These are phyloP conservation scores for Thielaviopsis punctulata DNA, from an alignment of 2,329 filamentous ascomycete genomes.

Conservation along the genomic window DNA sequence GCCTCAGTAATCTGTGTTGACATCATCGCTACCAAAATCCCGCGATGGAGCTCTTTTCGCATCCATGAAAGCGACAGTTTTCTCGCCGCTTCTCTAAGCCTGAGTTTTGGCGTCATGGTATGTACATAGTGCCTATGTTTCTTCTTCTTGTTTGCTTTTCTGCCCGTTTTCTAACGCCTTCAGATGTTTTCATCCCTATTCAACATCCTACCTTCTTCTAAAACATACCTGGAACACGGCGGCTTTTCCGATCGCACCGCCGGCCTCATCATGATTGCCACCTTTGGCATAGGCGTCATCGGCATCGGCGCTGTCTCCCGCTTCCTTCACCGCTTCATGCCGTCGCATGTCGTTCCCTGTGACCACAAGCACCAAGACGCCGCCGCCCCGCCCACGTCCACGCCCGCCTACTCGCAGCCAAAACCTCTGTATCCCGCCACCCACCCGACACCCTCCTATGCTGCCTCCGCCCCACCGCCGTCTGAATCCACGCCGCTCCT, in stretches of 20 bases:
- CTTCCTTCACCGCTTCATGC: slow-evolving; percentile 54
- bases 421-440: neutral
- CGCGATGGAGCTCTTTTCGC: slow-evolving; percentile 58
- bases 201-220: slow-evolving; percentile 81
- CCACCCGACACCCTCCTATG: slow-evolving; percentile 7
- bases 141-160: neutral
- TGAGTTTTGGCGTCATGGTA: slow-evolving; percentile 96
- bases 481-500: slow-evolving; percentile 1
- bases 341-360: slow-evolving; percentile 66
- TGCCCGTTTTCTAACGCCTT: slow-evolving; percentile 7
- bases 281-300: slow-evolving; percentile 54
- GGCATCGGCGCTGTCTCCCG: slow-evolving; percentile 61
- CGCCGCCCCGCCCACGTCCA: slow-evolving; percentile 1
- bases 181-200: slow-evolving; percentile 85
- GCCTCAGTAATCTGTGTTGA: slow-evolving; percentile 81
- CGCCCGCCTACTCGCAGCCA: neutral
- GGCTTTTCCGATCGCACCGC: slow-evolving; percentile 50
- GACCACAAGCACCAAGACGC: slow-evolving; percentile 52
- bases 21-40: slow-evolving; percentile 52
- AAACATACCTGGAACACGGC: slow-evolving; percentile 54
- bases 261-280: slow-evolving; percentile 49
- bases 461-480: neutral
- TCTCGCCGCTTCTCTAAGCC: slow-evolving; percentile 68
- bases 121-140: slow-evolving; percentile 16
- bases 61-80: slow-evolving; percentile 85